Percentiles rank a stretch among this genome's conserved stretches.
Conservation (phyloP, 495 filamentous ascomycete genomes). For the Daldinia grandis region DNA sequence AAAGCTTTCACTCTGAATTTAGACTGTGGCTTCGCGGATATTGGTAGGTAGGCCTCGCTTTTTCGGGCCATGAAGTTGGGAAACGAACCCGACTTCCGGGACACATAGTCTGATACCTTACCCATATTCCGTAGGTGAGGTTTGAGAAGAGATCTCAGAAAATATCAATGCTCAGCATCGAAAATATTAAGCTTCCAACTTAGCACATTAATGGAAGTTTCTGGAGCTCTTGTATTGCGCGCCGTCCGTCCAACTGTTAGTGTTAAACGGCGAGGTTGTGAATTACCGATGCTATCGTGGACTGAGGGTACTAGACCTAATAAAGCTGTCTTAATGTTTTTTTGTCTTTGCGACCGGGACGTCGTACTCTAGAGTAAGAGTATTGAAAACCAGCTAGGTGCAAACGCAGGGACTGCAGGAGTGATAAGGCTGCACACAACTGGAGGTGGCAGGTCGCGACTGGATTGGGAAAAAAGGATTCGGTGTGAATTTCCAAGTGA, state of each 20-base stretch:
- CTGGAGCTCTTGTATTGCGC: neutral
- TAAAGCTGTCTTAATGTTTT: neutral
- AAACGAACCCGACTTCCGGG: conserved; percentile 41
- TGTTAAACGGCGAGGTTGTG: neutral
- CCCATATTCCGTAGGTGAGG: conserved; percentile 28
- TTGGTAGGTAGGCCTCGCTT: conserved; percentile 39
- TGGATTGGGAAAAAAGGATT: conserved; percentile 23
- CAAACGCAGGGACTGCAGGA: neutral
- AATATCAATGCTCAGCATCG: conserved; percentile 41
- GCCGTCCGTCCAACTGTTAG: neutral
- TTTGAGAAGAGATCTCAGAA: conserved; percentile 21
- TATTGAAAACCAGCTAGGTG: neutral
- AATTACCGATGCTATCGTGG: neutral
- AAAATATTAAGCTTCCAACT: conserved; percentile 14
- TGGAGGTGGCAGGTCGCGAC: neutral
- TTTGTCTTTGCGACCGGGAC: conserved; percentile 10
- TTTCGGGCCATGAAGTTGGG: conserved; percentile 41
- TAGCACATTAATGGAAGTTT: conserved; percentile 18
- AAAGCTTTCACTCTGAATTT: conserved; percentile 47
- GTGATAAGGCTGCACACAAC: neutral
- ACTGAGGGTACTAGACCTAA: neutral
- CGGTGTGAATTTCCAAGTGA: conserved; percentile 18
- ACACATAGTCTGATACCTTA: conserved; percentile 36
- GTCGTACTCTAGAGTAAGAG: neutral
- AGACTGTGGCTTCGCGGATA: conserved; percentile 33